Evolutionary conservation across 1,284 basidiomycete genomes (phyloP).

Genomic region (Amylostereum chailletii): DNA sequence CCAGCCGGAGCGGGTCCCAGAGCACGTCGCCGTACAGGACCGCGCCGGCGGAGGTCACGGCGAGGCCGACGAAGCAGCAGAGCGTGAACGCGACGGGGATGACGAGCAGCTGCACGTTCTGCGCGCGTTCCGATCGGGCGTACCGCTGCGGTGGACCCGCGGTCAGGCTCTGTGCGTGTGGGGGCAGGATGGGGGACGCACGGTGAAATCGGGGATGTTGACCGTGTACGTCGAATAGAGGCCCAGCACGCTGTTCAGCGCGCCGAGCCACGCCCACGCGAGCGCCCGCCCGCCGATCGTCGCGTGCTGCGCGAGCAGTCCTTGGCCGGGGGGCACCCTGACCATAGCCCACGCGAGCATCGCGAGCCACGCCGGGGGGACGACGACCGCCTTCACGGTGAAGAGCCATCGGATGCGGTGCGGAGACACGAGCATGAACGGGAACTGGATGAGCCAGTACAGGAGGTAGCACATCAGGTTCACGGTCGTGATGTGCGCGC

Average conservation of each 20-base stretch:
- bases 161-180: too few relatives aligned
- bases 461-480: conserved; percentile 72
- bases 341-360: conserved; percentile 72
- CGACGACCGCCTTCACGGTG: conserved; percentile 54
- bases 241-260: conserved; percentile 62
- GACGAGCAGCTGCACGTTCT: conserved; percentile 61
- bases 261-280: conserved; percentile 68
- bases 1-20: conserved; percentile 42
- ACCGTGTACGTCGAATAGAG: conserved; percentile 58
- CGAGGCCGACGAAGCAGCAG: conserved; percentile 47
- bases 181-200: not conserved
- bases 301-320: conserved; percentile 39
- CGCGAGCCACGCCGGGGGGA: conserved; percentile 59
- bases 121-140: conserved; percentile 52
- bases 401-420: conserved; percentile 70
- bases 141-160: conserved; percentile 30
- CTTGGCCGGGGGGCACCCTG: conserved; percentile 47
- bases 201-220: conserved; percentile 69
- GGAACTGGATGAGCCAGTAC: conserved; percentile 68
- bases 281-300: conserved; percentile 39
- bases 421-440: conserved; percentile 70
- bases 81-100: conserved; percentile 66
- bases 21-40: conserved; percentile 50
- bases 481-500: conserved; percentile 56
- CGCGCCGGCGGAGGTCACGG: conserved; percentile 60